phyloP scores from a whole-genome alignment of 2,329 filamentous ascomycete genomes.

The Penicillium frequentans region DNA sequence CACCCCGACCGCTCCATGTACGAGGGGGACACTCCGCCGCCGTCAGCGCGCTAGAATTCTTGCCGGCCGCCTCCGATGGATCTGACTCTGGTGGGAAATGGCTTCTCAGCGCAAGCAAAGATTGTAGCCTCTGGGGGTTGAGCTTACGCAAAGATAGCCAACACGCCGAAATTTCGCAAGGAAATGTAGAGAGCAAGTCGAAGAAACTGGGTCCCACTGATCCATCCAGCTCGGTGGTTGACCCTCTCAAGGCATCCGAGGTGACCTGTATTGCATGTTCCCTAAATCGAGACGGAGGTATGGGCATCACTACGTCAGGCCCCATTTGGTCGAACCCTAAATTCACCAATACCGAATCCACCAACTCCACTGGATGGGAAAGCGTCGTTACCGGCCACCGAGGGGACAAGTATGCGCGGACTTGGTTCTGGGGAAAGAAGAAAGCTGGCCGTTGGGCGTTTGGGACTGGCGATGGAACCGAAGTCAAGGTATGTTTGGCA shows the following conservation, averaged over 20 bases:
- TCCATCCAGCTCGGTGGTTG: conserved; percentile 13
- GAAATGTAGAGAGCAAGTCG: conserved; percentile 80
- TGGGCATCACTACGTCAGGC: conserved; percentile 77
- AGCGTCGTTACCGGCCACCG: conserved; percentile 92
- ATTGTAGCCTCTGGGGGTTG: conserved; percentile 94
- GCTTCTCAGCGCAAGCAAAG: conserved; percentile 84
- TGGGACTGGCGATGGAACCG: conserved; percentile 76
- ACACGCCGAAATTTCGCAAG: conserved; percentile 89
- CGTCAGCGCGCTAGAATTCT: conserved; percentile 77
- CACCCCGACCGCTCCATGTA: conserved; percentile 80
- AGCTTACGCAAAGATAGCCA: conserved; percentile 93
- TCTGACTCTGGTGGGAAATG: conserved; percentile 88
- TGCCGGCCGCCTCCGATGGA: conserved; percentile 86
- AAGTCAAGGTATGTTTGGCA: conserved; percentile 58
- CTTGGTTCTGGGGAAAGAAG: conserved; percentile 98
- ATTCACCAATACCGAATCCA: conserved; percentile 66
- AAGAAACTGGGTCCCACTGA: conserved; percentile 60
- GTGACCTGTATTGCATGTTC: conserved; percentile 91
- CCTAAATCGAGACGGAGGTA: conserved; percentile 90
- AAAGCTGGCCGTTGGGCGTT: conserved; percentile 91
- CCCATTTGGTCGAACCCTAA: conserved; percentile 80
- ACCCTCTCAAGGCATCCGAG: conserved; percentile 76
- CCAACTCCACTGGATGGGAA: conserved; percentile 89
- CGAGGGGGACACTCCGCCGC: conserved; percentile 87
- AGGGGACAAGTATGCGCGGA: conserved; percentile 79